Conservation (phyloP, 2,329 filamentous ascomycete genomes). For the Colletotrichum cordylinicola region DNA sequence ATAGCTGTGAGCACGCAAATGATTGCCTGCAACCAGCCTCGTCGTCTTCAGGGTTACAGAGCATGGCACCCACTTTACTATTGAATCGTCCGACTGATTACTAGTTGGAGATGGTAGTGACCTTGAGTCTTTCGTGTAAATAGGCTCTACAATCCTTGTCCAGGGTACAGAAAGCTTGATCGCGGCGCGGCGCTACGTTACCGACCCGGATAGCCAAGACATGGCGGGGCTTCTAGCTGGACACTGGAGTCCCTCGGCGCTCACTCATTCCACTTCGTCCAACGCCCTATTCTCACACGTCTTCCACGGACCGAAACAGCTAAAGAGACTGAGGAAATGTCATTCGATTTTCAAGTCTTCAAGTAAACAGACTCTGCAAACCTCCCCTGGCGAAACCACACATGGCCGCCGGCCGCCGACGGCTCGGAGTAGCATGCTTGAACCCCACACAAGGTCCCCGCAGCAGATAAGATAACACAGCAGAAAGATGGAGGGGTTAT, state of each 20-base stretch:
- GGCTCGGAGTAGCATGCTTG: background rate
- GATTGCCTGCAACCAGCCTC: too few species aligned
- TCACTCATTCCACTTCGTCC: background rate
- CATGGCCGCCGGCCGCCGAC: constrained; percentile 18
- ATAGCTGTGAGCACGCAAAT: too few species aligned
- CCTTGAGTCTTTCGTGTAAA: background rate
- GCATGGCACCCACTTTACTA: too few species aligned
- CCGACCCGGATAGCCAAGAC: background rate
- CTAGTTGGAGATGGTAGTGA: background rate
- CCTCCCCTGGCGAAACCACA: background rate
- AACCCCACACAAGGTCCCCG: background rate
- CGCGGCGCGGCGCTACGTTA: background rate
- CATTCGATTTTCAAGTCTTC: background rate
- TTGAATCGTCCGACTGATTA: too few species aligned
- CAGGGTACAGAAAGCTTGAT: background rate
- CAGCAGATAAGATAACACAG: background rate
- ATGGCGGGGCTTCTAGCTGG: background rate
- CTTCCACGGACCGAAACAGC: background rate
- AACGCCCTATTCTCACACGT: background rate
- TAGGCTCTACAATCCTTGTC: background rate
- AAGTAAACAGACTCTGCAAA: background rate
- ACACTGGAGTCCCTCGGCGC: background rate
- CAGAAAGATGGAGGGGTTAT: background rate
- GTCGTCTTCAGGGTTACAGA: too few species aligned
- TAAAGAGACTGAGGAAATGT: background rate